phyloP scores from a whole-genome alignment of 2,329 filamentous ascomycete genomes.

The Pseudomassariella vexata region DNA sequence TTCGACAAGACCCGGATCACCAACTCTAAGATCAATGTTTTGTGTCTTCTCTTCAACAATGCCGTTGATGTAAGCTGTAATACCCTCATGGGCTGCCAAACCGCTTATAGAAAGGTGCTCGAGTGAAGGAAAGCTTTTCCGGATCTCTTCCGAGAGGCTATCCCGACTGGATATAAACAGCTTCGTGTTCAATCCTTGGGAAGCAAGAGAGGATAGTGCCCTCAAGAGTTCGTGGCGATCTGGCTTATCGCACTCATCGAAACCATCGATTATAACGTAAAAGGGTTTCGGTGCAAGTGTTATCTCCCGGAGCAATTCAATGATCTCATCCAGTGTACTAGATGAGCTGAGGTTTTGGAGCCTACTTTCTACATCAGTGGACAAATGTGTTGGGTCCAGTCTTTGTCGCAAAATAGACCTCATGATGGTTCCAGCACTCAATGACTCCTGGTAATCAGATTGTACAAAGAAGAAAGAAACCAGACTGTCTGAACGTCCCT shows the following conservation, averaged over 20 bases:
- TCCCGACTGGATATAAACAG: constrained; percentile 6
- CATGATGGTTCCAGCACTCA: constrained; percentile 14
- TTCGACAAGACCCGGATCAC: constrained; percentile 9
- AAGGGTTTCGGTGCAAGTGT: constrained; percentile 2
- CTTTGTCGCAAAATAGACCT: constrained; percentile 17
- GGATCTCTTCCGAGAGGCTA: constrained; percentile 10
- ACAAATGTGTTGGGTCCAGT: constrained; percentile 7
- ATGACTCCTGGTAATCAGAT: constrained; percentile 13
- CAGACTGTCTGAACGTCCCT: constrained; percentile 1
- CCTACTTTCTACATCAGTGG: constrained; percentile 5
- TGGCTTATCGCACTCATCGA: constrained; percentile 20
- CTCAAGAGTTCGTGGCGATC: constrained; percentile 11
- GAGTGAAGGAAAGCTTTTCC: constrained; percentile 2
- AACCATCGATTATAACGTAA: constrained; percentile 21
- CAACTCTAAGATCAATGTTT: constrained; percentile 7
- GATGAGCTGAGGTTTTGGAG: constrained; percentile 1
- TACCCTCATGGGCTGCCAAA: constrained; percentile 10
- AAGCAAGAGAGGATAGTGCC: constrained; percentile 12
- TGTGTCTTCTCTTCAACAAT: constrained; percentile 10
- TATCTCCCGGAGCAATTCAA: constrained; percentile 3
- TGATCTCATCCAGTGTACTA: neutral
- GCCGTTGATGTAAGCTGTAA: constrained; percentile 13
- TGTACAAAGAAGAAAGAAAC: constrained; percentile 20
- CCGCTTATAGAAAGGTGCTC: constrained; percentile 10
- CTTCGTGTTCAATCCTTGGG: constrained; percentile 8